Conservation (phyloP, 225 moss, liverwort and hornwort species). For the Pseudoscleropodium purum region DNA sequence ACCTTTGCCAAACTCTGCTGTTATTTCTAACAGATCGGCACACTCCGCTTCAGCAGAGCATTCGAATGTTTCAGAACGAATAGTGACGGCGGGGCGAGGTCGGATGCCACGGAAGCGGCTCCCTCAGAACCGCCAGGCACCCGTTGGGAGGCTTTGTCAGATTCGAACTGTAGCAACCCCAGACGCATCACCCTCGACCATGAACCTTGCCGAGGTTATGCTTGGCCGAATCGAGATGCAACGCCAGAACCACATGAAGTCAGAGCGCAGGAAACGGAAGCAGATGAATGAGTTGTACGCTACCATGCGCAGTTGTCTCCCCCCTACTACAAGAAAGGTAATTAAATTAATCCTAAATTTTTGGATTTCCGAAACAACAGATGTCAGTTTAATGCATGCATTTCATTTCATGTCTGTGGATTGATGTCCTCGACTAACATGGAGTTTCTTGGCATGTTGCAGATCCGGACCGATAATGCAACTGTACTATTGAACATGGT, state of each 20-base stretch:
- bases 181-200: background rate
- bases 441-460: background rate
- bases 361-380: too few species aligned
- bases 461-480: background rate
- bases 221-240: background rate
- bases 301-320: background rate
- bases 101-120: background rate
- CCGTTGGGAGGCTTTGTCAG: background rate
- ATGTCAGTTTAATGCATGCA: background rate
- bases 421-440: background rate
- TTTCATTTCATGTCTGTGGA: background rate
- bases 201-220: background rate
- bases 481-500: background rate
- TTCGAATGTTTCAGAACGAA: background rate
- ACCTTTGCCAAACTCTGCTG: background rate
- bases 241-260: background rate
- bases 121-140: too few species aligned
- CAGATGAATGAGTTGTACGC: background rate
- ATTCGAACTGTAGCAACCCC: background rate
- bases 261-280: background rate
- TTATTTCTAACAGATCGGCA: background rate
- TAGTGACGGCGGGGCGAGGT: background rate
- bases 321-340: background rate
- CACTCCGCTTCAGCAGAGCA: background rate
- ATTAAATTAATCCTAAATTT: background rate